Conservation (phyloP, 768 basidiomycete genomes). For the Rhodotorula diobovata region DNA sequence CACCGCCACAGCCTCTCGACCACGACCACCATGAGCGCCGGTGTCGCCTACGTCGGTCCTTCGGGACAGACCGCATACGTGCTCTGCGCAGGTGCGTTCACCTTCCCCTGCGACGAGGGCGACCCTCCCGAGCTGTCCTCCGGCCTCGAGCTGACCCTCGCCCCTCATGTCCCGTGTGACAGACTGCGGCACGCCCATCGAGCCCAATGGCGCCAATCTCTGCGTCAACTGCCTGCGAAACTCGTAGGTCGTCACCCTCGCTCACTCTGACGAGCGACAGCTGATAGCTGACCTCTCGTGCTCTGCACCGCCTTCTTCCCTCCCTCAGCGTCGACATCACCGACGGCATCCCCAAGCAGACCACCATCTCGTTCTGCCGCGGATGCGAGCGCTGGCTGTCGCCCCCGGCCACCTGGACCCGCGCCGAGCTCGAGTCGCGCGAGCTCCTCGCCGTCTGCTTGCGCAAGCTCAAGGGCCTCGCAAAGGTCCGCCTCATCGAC, state of each 20-base stretch:
- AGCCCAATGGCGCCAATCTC: slow-evolving; percentile 71
- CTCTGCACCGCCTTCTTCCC: background rate
- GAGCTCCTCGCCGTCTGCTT: slow-evolving; percentile 91
- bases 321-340: slow-evolving; percentile 80
- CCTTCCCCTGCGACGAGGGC: too few relatives aligned
- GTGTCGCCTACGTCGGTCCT: slow-evolving; percentile 38
- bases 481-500: slow-evolving; percentile 92
- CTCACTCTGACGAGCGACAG: background rate
- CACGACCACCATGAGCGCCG: slow-evolving; percentile 10
- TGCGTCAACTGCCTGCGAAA: slow-evolving; percentile 85
- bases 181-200: slow-evolving; percentile 46
- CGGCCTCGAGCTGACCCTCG: background rate
- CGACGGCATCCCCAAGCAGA: slow-evolving; percentile 80
- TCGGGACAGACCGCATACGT: slow-evolving; percentile 43
- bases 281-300: background rate
- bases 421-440: slow-evolving; percentile 80
- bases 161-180: background rate
- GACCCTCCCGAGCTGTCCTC: too few relatives aligned
- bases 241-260: slow-evolving; percentile 55
- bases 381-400: slow-evolving; percentile 95
- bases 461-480: slow-evolving; percentile 87
- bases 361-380: slow-evolving; percentile 84
- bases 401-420: slow-evolving; percentile 80
- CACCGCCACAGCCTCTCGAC: background rate
- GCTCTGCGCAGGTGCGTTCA: slow-evolving; percentile 43